Evolutionary conservation across 257 asterid species (phyloP), one percentile per base, ranked within the genome.

Genomic region (Penstemon davidsonii): DNA sequence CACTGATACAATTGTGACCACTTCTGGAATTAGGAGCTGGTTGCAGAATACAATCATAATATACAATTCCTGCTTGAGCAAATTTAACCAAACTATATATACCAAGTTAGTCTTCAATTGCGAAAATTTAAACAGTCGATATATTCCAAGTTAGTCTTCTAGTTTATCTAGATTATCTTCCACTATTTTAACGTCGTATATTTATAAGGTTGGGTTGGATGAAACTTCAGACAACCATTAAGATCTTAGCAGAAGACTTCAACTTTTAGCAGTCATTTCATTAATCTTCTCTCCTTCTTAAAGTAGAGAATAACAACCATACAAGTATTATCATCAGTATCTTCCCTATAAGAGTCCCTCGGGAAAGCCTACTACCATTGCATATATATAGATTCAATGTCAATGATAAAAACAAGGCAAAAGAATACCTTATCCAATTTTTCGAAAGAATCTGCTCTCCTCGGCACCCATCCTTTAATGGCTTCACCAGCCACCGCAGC

Each of bases 371-470:
- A 52, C 49, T 5, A 50, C 53, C 13, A 25, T 62, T n/a, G 7
- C 47, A 50, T 36, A 63, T 39, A 43, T 7, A 41, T 19, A 6
- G 55, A 67, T 50, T 47, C 60, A 53, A 66, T 46, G 65, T 5
- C 53, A 57, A 50, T 39, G 52, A 70, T n/a, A 37, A 63, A 67
- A 77, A 75, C 57, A 36, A 36, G 6, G 9, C 55, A 70, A 70
- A 61, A 44, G 55, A 80, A 66, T 83, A 89, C 98, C 86, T 92
- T 92, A 49, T 92, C 98, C 82, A 92, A 75, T 68, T 89, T 92
- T 77, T 92, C 92, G 61, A 89, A 92, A 25, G 96, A 89, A 82
- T 92, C 98, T 0, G 96, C 96, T 70, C 89, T 79, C 73, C 96
- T 82, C 6, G 98, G 98, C 66, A 92, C 77, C 98, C 98, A 92